Evolutionary conservation across 2,329 filamentous ascomycete species (phyloP).

Genomic region (Dactylellina sp.): DNA sequence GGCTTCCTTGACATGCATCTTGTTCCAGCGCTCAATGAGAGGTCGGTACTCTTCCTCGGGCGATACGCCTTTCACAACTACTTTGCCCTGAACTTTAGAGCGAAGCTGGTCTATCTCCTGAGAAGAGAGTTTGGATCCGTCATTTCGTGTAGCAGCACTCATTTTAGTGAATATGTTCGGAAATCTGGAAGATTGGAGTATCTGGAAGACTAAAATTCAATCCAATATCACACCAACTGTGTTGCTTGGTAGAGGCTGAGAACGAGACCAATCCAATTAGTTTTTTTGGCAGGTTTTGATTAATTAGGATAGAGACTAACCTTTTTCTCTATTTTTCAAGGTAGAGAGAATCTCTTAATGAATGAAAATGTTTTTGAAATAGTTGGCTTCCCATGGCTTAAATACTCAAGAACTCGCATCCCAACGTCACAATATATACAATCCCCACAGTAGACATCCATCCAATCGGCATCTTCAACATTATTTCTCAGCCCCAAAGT

Average conservation of each 20-base stretch:
- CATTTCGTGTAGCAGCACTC: conserved; percentile 14
- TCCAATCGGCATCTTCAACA: background rate
- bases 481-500: background rate
- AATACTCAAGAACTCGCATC: too few species aligned
- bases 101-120: conserved; percentile 28
- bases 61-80: conserved; percentile 44
- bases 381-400: too few species aligned
- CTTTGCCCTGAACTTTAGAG: conserved; percentile 44
- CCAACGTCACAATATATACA: too few species aligned
- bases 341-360: too few species aligned
- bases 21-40: conserved; percentile 50
- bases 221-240: too few species aligned
- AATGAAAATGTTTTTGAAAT: too few species aligned
- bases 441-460: background rate
- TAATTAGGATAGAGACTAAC: background rate
- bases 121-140: conserved; percentile 43
- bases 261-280: too few species aligned
- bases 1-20: conserved; percentile 49
- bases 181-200: conserved; percentile 16
- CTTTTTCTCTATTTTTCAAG: too few species aligned
- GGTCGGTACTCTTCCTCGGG: conserved; percentile 46
- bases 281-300: too few species aligned
- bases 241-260: too few species aligned
- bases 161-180: conserved; percentile 11
- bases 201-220: too few species aligned